Percentiles rank a stretch among this genome's conserved stretches.
These are phyloP conservation scores for Wickerhamiella hasegawae DNA, from an alignment of 805 yeast species.

Conservation along the genomic window DNA sequence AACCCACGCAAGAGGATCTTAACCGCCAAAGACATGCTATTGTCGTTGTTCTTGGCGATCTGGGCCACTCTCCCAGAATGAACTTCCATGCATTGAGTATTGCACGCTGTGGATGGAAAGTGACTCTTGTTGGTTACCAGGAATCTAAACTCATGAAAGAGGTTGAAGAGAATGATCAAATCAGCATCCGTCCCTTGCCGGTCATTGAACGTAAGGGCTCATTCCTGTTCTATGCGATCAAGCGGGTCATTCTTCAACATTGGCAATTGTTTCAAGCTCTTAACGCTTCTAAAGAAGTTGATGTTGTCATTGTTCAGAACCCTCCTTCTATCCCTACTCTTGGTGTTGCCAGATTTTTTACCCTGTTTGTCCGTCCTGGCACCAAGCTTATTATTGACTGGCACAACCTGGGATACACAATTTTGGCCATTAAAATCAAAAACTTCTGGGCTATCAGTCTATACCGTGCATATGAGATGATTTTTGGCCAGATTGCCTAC, in stretches of 20 bases:
- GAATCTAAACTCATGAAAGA: conserved; percentile 18
- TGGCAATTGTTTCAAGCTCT: conserved; percentile 21
- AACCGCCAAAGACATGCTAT: conserved; percentile 36
- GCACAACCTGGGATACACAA: conserved; percentile 88
- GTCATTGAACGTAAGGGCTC: conserved; percentile 23
- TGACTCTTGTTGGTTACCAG: conserved; percentile 68
- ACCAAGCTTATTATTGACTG: conserved; percentile 72
- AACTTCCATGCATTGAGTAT: conserved; percentile 75
- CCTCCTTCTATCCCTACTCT: conserved; percentile 87
- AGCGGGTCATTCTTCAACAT: conserved; percentile 47
- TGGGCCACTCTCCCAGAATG: conserved; percentile 94
- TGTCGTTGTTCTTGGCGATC: conserved; percentile 77
- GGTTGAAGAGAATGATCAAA: conserved; percentile 13
- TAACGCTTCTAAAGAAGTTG: conserved; percentile 27
- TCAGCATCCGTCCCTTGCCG: conserved; percentile 19
- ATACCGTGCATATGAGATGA: conserved; percentile 45
- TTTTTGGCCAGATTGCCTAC: conserved; percentile 47
- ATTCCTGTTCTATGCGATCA: conserved; percentile 37
- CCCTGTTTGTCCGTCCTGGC: conserved; percentile 31
- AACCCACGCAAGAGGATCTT: conserved; percentile 7
- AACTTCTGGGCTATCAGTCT: conserved; percentile 43
- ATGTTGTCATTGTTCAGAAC: conserved; percentile 55
- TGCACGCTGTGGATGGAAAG: conserved; percentile 49
- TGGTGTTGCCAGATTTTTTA: conserved; percentile 41
- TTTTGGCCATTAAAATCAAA: conserved; percentile 48